Base-by-base conservation (phyloP, 78 protist genomes). In the Dictyostelium brefeldianum region DNA sequence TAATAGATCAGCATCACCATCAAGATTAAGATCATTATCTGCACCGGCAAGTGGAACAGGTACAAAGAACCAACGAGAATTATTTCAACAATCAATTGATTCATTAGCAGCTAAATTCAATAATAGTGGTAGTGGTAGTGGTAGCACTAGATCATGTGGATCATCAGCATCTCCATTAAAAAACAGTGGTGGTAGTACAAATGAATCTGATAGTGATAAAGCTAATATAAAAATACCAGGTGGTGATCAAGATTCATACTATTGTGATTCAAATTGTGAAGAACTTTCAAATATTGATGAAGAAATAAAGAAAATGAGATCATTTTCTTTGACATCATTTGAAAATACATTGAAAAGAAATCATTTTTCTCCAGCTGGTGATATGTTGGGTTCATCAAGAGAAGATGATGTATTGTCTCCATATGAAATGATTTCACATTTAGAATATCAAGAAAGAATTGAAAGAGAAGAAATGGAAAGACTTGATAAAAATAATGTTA, bases 21-120 rank as follows among this genome's bases (percentile, higher is more conserved):
- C 65, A 43, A 82, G 90, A 82, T 31, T 70, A 14, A 82, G 90
- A 82, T 82, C 90, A 69, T 70, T 69, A 5, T 82, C 90, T 4
- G 73, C 78, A 41, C 47, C 69, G 29, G 22, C 69, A 22, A 31
- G 50, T 12, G 15, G 47, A n/a, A 17, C 69, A 31, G 22, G 57
- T 53, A 69, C 36, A 46, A 27, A 27, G 14, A 69, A 53, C 10
- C 50, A 25, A 10, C 65, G 73, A n/a, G 31, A 69, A 15, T 14
- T 18, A 17, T 41, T 31, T 18, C 56, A 56, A n/a, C 54, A 51
- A 56, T 46, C 47, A 18, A 79, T 56, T 79, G 71, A 79, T 50
- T 36, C 46, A 22, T 48, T 50, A 14, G 64, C 41, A 14, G n/a
- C 81, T 5, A 75, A 50, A 27, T 78, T 56, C 22, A 54, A 31